These are phyloP conservation scores for Mariannaea sp. DNA, from an alignment of 2,329 filamentous ascomycete genomes.

Conservation along the genomic window DNA sequence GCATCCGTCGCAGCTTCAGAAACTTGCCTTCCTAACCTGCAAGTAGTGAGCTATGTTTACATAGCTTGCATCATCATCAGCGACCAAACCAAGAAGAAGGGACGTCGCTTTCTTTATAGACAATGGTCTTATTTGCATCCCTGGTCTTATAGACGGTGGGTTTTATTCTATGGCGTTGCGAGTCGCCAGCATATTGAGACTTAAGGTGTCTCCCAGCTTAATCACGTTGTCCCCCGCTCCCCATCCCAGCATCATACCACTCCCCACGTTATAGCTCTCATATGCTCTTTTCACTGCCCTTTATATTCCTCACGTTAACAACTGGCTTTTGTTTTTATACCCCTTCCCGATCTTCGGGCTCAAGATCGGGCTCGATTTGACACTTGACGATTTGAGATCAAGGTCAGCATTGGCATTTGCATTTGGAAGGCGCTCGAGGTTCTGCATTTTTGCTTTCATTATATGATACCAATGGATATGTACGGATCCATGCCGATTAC, in stretches of 20 bases:
- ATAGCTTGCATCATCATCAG: background rate
- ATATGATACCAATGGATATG: slow-evolving; percentile 8
- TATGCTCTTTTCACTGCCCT: too few species aligned
- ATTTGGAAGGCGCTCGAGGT: slow-evolving; percentile 9
- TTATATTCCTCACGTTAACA: too few species aligned
- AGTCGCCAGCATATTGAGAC: background rate
- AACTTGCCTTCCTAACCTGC: background rate
- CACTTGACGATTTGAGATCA: slow-evolving; percentile 11
- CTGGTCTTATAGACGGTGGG: slow-evolving; percentile 8
- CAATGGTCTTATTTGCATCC: slow-evolving; percentile 2
- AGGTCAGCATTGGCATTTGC: slow-evolving; percentile 4
- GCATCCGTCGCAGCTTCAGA: background rate
- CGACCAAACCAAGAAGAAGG: slow-evolving; percentile 2
- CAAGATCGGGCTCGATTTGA: slow-evolving; percentile 5
- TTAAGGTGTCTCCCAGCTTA: background rate
- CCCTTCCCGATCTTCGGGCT: background rate
- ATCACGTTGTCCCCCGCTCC: background rate
- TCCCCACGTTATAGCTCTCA: too few species aligned
- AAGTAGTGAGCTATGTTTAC: background rate
- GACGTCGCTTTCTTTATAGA: background rate
- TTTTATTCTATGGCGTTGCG: background rate
- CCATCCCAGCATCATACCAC: background rate
- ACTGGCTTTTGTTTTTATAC: background rate
- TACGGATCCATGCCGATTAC: background rate
- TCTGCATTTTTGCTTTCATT: background rate